phyloP scores from a whole-genome alignment of 2,329 filamentous ascomycete species.

The Penicillium decumbens region DNA sequence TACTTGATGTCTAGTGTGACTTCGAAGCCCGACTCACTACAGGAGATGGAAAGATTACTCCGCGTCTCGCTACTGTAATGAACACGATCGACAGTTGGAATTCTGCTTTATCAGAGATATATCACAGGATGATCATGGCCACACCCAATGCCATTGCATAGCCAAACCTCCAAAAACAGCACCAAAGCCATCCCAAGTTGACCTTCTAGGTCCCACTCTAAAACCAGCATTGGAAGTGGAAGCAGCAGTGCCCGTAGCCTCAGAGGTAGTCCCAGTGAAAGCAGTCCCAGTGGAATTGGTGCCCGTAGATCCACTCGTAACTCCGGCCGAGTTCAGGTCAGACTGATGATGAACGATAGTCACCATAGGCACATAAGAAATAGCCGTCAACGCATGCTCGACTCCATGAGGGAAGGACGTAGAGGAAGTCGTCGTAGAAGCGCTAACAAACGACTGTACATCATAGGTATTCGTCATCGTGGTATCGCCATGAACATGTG shows the following conservation, averaged over 20 bases:
- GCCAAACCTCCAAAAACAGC: conserved; percentile 2
- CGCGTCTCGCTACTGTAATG: conserved; percentile 31
- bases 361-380: conserved; percentile 1
- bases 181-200: conserved; percentile 3
- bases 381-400: neutral
- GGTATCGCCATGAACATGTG: neutral
- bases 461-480: neutral
- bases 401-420: neutral
- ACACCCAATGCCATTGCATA: conserved; percentile 7
- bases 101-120: neutral
- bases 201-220: neutral
- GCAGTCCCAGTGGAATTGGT: neutral
- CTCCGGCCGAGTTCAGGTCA: neutral
- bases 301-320: neutral
- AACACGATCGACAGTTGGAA: neutral
- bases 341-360: conserved; percentile 9
- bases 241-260: neutral
- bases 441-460: neutral
- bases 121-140: neutral
- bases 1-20: conserved; percentile 59
- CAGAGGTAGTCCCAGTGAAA: neutral
- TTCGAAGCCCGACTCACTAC: conserved; percentile 42
- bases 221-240: conserved; percentile 8
- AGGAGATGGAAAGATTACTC: conserved; percentile 40
- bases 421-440: neutral